Evolutionary conservation across 805 yeast genomes (phyloP).

Genomic region (Yueomyces sinensis): DNA sequence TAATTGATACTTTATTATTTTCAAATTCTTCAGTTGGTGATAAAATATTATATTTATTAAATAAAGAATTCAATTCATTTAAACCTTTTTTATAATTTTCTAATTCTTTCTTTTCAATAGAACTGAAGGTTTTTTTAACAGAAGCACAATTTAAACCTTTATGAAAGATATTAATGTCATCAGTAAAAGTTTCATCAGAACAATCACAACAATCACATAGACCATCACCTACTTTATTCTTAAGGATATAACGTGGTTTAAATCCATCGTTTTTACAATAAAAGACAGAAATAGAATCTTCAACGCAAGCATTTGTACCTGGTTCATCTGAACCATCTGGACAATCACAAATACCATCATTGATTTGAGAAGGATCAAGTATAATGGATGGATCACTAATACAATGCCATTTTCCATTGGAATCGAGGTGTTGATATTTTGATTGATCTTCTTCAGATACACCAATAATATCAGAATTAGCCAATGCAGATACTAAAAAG

Average conservation of each 20-base stretch:
- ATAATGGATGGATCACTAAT: constrained; percentile 50
- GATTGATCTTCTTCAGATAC: constrained; percentile 10
- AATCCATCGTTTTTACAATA: constrained; percentile 73
- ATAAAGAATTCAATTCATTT: constrained; percentile 23
- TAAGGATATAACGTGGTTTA: constrained; percentile 45
- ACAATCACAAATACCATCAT: constrained; percentile 89
- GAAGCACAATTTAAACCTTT: constrained; percentile 14
- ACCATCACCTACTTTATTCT: constrained; percentile 71
- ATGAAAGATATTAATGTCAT: not conserved
- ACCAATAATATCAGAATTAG: too few relatives aligned
- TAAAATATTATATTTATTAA: constrained; percentile 8
- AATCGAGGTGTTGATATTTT: constrained; percentile 13
- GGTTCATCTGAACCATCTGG: constrained; percentile 98
- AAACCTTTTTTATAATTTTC: constrained; percentile 41
- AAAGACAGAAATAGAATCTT: constrained; percentile 27
- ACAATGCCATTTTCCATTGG: constrained; percentile 55
- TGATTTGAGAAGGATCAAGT: constrained; percentile 48
- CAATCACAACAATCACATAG: constrained; percentile 98
- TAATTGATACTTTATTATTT: constrained; percentile 1
- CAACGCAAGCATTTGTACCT: constrained; percentile 74
- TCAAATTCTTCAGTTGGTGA: constrained; percentile 7
- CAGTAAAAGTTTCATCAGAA: constrained; percentile 49
- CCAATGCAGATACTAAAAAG: too few relatives aligned
- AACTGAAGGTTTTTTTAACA: constrained; percentile 15
- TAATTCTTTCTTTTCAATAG: constrained; percentile 32